These are phyloP conservation scores for Ophiostoma tasmaniense DNA, from an alignment of 2,329 filamentous ascomycete species.

Conservation along the genomic window DNA sequence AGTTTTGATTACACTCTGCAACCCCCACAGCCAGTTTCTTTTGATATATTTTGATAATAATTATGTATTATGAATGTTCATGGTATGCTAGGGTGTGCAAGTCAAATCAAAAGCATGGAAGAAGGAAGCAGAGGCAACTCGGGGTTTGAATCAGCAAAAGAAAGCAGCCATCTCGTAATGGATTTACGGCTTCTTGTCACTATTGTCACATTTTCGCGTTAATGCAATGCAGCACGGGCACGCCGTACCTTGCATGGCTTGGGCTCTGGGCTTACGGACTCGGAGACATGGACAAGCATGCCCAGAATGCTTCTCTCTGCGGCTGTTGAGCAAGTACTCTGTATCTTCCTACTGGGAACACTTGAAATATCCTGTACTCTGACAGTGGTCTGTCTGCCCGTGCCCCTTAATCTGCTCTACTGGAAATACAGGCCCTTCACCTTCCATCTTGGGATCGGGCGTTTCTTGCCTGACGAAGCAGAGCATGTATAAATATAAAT, in stretches of 20 bases:
- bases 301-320: neutral
- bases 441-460: neutral
- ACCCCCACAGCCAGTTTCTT: neutral
- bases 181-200: neutral
- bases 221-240: neutral
- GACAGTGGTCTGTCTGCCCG: neutral
- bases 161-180: neutral
- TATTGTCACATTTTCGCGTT: neutral
- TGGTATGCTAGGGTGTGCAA: neutral
- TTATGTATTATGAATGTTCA: neutral
- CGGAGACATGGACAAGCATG: neutral
- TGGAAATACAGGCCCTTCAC: no score
- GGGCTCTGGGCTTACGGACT: neutral
- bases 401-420: neutral
- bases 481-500: neutral
- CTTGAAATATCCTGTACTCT: neutral
- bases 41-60: neutral
- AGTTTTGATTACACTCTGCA: neutral
- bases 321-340: no score
- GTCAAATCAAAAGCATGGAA: neutral
- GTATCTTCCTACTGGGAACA: no score
- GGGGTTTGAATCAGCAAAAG: neutral
- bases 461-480: neutral
- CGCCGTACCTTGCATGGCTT: neutral
- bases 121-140: neutral